These are phyloP conservation scores for Phyllosticta paracitricarpa DNA, from an alignment of 2,329 filamentous ascomycete genomes.

Conservation along the genomic window DNA sequence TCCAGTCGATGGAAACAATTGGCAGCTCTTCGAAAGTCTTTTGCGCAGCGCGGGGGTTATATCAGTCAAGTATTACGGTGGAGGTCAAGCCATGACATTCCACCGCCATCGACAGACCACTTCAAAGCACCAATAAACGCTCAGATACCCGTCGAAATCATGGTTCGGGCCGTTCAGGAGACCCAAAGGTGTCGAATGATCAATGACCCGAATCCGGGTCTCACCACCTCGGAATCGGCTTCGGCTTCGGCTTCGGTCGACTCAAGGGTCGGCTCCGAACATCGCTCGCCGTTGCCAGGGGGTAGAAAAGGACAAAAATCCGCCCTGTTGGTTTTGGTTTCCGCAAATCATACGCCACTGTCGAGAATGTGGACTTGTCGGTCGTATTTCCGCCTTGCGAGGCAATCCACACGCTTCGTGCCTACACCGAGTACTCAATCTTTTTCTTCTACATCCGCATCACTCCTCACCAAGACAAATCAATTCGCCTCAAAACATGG, in stretches of 20 bases:
- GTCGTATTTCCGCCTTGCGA: background rate
- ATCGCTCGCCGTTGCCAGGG: background rate
- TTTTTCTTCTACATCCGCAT: background rate
- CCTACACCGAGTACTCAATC: background rate
- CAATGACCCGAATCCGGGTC: background rate
- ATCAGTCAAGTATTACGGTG: background rate
- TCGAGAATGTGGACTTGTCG: background rate
- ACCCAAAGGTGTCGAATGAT: background rate
- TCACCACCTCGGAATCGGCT: constrained; percentile 6
- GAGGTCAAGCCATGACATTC: background rate
- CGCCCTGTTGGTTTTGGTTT: background rate
- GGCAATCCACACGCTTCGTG: background rate
- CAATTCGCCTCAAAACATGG: background rate
- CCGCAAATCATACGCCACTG: background rate
- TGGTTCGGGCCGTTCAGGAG: background rate
- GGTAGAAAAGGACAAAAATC: background rate
- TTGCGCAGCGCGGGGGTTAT: background rate
- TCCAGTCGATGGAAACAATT: background rate
- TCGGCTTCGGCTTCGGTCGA: constrained; percentile 1
- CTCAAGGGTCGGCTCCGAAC: background rate
- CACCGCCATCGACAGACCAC: background rate
- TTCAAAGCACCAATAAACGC: background rate
- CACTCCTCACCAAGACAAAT: background rate
- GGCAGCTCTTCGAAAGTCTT: background rate
- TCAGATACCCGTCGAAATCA: background rate